These are phyloP conservation scores for Globisporangium okanoganense DNA, from an alignment of 352 stramenopile species.

Conservation along the genomic window DNA sequence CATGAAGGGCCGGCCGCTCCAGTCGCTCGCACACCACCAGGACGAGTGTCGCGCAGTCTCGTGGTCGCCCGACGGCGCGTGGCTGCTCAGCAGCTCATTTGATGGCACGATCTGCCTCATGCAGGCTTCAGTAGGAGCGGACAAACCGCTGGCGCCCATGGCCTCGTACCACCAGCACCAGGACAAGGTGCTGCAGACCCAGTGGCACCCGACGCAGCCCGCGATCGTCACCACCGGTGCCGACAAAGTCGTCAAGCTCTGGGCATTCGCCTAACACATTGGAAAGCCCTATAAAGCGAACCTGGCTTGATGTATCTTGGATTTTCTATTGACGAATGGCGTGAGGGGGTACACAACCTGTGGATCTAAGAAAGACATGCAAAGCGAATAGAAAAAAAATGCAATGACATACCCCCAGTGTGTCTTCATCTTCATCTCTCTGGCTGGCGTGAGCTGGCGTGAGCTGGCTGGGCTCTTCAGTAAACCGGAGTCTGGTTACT, in stretches of 20 bases:
- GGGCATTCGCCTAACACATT: conserved; percentile 26
- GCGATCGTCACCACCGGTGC: conserved; percentile 58
- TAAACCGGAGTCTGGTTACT: background rate
- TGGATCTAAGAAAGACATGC: background rate
- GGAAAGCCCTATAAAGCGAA: background rate
- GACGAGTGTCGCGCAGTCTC: conserved; percentile 60
- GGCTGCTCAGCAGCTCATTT: conserved; percentile 58
- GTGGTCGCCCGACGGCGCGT: conserved; percentile 56
- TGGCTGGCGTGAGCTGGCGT: too few relatives aligned
- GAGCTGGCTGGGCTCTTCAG: background rate
- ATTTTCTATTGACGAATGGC: background rate
- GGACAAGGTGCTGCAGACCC: conserved; percentile 62
- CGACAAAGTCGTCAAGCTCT: conserved; percentile 69
- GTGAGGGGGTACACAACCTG: background rate
- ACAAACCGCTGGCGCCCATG: conserved; percentile 23
- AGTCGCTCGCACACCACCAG: conserved; percentile 31
- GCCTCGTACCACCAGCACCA: conserved; percentile 53
- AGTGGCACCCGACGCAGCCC: conserved; percentile 56
- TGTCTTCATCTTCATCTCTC: background rate
- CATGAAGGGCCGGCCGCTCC: conserved; percentile 16
- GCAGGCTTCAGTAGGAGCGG: background rate
- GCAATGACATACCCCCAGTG: background rate
- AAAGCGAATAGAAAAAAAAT: background rate
- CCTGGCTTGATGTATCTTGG: background rate
- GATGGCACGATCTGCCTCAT: conserved; percentile 56